Percentiles rank a stretch among this genome's conserved stretches.
Evolutionary conservation across 169 alveolate genomes (phyloP).

Genomic region (Cryptosporidium muris): DNA sequence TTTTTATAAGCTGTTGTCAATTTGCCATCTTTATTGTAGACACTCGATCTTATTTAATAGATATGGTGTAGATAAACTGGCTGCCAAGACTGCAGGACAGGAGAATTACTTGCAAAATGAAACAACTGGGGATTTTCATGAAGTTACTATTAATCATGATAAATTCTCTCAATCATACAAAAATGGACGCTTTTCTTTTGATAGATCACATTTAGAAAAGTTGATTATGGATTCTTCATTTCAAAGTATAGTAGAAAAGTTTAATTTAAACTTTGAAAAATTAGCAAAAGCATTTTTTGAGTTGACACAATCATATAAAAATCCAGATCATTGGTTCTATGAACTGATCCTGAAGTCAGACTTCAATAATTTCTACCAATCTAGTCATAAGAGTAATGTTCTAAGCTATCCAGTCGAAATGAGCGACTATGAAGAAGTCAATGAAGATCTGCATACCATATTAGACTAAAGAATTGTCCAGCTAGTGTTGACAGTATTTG

Average conservation of each 20-base stretch:
- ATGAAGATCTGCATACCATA: neutral
- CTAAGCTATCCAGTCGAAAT: neutral
- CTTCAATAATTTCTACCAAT: neutral
- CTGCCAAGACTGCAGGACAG: neutral
- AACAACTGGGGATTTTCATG: neutral
- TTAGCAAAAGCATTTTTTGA: conserved; percentile 10
- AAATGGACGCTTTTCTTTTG: neutral
- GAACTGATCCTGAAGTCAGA: neutral
- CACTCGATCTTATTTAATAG: conserved; percentile 26
- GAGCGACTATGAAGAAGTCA: neutral
- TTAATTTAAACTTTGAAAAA: conserved; percentile 14
- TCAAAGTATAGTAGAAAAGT: conserved; percentile 11
- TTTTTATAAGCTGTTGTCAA: conserved; percentile 24
- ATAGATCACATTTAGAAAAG: neutral
- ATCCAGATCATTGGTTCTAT: neutral
- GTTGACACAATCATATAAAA: neutral
- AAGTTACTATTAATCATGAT: neutral
- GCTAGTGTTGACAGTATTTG: too few species aligned
- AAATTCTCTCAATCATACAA: neutral
- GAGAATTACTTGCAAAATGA: neutral
- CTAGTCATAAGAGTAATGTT: neutral
- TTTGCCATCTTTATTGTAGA: conserved; percentile 31
- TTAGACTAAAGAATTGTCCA: neutral
- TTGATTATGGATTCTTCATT: conserved; percentile 30
- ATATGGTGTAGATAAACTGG: neutral